A percentile compares a stretch with the other conserved stretches of the same genome.
Conservation (phyloP, 1,284 basidiomycete genomes). For the Volvariella volvacea region DNA sequence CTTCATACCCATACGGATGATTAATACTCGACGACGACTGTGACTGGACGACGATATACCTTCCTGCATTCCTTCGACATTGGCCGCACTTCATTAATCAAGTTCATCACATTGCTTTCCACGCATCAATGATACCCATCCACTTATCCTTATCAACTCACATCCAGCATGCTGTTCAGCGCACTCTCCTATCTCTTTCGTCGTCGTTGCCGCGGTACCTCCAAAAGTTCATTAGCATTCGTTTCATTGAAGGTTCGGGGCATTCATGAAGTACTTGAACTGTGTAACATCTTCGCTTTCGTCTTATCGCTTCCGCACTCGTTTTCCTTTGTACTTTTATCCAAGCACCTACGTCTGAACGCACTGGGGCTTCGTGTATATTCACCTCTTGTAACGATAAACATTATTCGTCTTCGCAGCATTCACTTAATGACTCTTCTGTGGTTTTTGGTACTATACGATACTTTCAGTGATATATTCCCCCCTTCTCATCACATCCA, state of each 20-base stretch:
- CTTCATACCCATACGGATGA: neutral
- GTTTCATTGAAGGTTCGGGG: neutral
- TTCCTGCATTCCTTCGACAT: neutral
- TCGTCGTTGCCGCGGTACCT: neutral
- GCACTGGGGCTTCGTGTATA: neutral
- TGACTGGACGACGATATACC: neutral
- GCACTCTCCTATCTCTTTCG: neutral
- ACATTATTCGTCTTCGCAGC: neutral
- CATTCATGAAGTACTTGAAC: neutral
- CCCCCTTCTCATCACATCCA: no score
- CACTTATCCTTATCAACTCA: conserved; percentile 1
- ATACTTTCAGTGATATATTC: neutral
- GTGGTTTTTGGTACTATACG: conserved; percentile 1
- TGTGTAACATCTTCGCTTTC: neutral
- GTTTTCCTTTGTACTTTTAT: neutral
- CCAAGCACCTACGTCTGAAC: no score
- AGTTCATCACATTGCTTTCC: neutral
- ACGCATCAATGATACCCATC: neutral
- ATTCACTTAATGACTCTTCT: neutral
- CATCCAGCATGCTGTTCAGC: neutral
- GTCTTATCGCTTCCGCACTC: neutral
- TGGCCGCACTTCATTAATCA: neutral
- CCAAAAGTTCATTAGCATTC: neutral
- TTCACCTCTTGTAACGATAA: conserved; percentile 1
- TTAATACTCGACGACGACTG: neutral